A percentile compares a stretch with the other conserved stretches of the same genome.
Conservation (phyloP, 208 protist species). For the Sergeia podlipaevii region DNA sequence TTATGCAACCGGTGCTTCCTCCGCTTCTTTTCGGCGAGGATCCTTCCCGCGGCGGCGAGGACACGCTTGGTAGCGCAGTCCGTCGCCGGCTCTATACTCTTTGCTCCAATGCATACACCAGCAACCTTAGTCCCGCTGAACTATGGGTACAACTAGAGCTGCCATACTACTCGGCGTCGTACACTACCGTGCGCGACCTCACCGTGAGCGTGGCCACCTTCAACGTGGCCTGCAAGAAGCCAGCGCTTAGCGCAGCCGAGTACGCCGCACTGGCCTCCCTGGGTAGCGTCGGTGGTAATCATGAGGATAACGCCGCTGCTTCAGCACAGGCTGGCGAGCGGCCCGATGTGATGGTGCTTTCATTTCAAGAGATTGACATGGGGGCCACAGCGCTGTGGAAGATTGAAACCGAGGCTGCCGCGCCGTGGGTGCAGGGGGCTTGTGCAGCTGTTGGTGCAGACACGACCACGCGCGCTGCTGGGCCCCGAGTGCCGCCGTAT, state of each 20-base stretch:
- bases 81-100: background rate
- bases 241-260: constrained; percentile 11
- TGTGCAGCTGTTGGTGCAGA: constrained; percentile 56
- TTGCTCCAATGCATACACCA: no score
- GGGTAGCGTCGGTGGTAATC: background rate
- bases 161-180: constrained; percentile 61
- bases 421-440: constrained; percentile 63
- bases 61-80: no score
- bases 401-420: constrained; percentile 76
- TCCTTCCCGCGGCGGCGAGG: no score
- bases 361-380: constrained; percentile 93
- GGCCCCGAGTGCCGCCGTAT: constrained; percentile 48
- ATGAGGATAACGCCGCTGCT: background rate
- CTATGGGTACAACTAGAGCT: constrained; percentile 79
- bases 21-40: no score
- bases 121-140: constrained; percentile 28
- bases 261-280: constrained; percentile 18
- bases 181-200: constrained; percentile 63
- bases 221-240: constrained; percentile 87
- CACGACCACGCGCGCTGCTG: background rate
- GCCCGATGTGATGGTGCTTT: constrained; percentile 76
- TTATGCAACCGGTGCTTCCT: no score
- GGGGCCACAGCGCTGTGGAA: constrained; percentile 81
- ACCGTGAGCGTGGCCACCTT: constrained; percentile 71
- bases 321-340: no score